These are phyloP conservation scores for Nigrograna mackinnonii DNA, from an alignment of 2,329 filamentous ascomycete species.

Conservation along the genomic window DNA sequence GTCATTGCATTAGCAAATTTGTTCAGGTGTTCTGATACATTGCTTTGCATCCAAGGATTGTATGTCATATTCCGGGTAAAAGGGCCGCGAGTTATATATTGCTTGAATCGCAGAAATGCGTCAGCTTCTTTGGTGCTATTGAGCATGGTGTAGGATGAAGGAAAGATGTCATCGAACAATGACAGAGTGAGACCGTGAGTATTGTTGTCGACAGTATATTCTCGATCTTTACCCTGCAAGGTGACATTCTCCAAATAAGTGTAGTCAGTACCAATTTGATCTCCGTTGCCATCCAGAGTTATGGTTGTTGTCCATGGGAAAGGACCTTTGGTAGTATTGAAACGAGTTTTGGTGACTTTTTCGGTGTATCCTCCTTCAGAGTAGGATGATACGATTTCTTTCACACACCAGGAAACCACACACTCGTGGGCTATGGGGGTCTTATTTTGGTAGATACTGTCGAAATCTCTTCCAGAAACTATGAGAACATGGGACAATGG, in stretches of 20 bases:
- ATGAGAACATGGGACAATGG: conserved; percentile 8
- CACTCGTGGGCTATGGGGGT: conserved; percentile 21
- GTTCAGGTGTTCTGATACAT: conserved; percentile 21
- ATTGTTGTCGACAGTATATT: conserved; percentile 5
- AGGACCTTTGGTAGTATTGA: conserved; percentile 10
- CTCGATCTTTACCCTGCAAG: neutral
- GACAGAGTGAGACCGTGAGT: neutral
- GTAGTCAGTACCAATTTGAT: neutral
- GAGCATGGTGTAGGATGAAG: conserved; percentile 2
- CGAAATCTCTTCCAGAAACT: conserved; percentile 3
- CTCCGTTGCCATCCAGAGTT: neutral
- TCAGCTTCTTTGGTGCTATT: conserved; percentile 1
- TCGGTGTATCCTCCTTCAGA: conserved; percentile 15
- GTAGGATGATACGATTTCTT: conserved; percentile 21
- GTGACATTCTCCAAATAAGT: neutral
- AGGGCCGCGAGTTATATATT: conserved; percentile 6
- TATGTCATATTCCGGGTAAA: conserved; percentile 6
- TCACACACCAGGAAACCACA: conserved; percentile 25
- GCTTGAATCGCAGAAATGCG: conserved; percentile 13
- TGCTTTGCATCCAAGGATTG: conserved; percentile 22
- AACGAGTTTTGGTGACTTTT: conserved; percentile 5
- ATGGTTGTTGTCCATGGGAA: conserved; percentile 11
- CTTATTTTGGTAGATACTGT: conserved; percentile 8
- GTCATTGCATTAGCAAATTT: conserved; percentile 20
- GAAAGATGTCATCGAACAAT: conserved; percentile 12